phyloP scores from a whole-genome alignment of 192 early-diverging fungal genomes.

The Entrophospora sp. region DNA sequence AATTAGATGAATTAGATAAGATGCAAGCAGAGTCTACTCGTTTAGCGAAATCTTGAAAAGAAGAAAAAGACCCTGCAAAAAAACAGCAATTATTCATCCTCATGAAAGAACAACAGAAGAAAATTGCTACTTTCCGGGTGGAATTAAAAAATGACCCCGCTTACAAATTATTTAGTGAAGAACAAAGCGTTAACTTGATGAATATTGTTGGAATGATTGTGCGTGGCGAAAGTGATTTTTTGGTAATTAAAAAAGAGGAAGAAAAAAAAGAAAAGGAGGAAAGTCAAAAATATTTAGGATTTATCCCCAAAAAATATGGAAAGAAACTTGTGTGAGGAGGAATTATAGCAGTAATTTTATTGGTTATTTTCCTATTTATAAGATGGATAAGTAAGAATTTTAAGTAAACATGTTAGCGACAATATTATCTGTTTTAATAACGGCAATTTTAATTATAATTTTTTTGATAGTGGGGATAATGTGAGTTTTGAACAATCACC shows the following conservation, averaged over 20 bases:
- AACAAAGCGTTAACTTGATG: background rate
- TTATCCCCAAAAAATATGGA: background rate
- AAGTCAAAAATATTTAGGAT: slow-evolving; percentile 2
- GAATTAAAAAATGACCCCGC: background rate
- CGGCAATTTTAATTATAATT: no score
- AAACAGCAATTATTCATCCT: background rate
- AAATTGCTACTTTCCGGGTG: background rate
- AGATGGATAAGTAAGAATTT: background rate
- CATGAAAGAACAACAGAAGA: background rate
- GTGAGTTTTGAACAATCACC: no score
- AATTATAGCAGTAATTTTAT: background rate
- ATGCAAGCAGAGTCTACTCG: background rate
- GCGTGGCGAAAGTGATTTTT: background rate
- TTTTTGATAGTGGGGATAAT: no score
- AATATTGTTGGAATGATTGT: background rate
- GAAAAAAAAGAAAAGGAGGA: background rate
- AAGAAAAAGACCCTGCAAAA: background rate
- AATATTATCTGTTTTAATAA: no score
- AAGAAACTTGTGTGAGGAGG: background rate
- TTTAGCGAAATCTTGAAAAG: background rate
- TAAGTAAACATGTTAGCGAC: background rate
- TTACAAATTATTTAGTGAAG: background rate
- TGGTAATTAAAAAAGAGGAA: background rate
- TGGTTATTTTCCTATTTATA: background rate
- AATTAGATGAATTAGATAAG: background rate